Conservation (phyloP, 192 early-diverging fungal species). For the Coemansia sp. region DNA sequence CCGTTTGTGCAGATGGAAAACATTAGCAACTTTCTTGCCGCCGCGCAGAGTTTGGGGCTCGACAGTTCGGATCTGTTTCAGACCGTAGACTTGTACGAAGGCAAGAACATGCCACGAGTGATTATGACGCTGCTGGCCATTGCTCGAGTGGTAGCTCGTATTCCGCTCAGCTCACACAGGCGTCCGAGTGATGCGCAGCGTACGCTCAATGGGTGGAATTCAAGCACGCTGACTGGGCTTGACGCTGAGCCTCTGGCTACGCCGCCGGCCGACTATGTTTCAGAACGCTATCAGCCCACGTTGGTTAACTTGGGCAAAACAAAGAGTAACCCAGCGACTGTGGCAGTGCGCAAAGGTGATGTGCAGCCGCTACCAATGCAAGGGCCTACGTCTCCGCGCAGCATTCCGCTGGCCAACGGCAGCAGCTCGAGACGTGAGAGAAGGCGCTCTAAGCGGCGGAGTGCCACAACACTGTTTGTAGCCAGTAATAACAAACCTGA, state of each 20-base stretch:
- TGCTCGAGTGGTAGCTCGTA: constrained; percentile 60
- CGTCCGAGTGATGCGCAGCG: constrained; percentile 35
- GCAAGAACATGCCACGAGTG: constrained; percentile 75
- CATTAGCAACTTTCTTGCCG: constrained; percentile 72
- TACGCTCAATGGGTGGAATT: constrained; percentile 42
- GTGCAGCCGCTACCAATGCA: background rate
- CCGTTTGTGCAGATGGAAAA: constrained; percentile 90
- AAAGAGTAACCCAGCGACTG: background rate
- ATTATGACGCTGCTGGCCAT: constrained; percentile 73
- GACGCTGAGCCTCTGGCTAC: constrained; percentile 7
- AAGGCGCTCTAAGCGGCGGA: constrained; percentile 46
- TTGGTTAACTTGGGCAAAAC: constrained; percentile 19
- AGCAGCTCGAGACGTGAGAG: constrained; percentile 31
- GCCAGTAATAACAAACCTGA: constrained; percentile 15
- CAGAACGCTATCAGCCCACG: constrained; percentile 40
- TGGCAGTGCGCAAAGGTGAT: background rate
- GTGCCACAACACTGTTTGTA: constrained; percentile 44
- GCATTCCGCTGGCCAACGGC: background rate
- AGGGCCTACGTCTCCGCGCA: constrained; percentile 8
- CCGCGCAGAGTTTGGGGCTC: constrained; percentile 70
- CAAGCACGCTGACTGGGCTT: constrained; percentile 35
- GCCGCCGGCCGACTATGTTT: constrained; percentile 16
- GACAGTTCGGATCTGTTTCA: constrained; percentile 75
- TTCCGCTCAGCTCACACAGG: constrained; percentile 48
- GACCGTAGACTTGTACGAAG: constrained; percentile 79